phyloP scores from a whole-genome alignment of 75 land plant genomes.

The Azolla pinnata region DNA sequence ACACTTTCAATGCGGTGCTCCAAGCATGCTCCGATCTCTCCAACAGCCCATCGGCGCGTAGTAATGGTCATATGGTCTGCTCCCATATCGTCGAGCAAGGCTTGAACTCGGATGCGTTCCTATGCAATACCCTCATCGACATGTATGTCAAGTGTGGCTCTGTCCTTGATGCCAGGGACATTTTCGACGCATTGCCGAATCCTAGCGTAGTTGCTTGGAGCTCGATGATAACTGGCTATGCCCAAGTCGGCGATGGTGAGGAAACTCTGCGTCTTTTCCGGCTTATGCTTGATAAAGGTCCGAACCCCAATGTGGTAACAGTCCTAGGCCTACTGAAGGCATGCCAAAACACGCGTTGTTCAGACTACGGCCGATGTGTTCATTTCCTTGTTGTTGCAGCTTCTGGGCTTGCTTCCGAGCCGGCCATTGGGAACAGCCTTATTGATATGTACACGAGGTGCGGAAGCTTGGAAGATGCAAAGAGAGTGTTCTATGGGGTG shows the following conservation, averaged over 20 bases:
- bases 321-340: slow-evolving; percentile 19
- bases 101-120: neutral
- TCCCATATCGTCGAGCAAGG: neutral
- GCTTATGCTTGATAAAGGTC: slow-evolving; percentile 4
- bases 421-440: slow-evolving; percentile 7
- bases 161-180: slow-evolving; percentile 4
- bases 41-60: neutral
- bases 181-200: slow-evolving; percentile 18
- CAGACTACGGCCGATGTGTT: slow-evolving; percentile 7
- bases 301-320: slow-evolving; percentile 15
- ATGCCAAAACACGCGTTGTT: slow-evolving; percentile 8
- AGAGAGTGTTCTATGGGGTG: slow-evolving; percentile 1
- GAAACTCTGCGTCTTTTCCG: slow-evolving; percentile 15
- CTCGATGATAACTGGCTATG: slow-evolving; percentile 22
- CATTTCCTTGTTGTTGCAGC: slow-evolving; percentile 14
- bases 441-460: slow-evolving; percentile 19
- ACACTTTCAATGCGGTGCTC: slow-evolving; percentile 4
- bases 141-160: slow-evolving; percentile 19
- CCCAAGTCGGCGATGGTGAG: neutral
- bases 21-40: slow-evolving; percentile 10
- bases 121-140: slow-evolving; percentile 6
- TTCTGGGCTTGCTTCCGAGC: no score
- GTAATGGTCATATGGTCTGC: neutral
- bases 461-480: slow-evolving; percentile 14
- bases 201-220: slow-evolving; percentile 27